phyloP scores from a whole-genome alignment of 176 grass and related monocot species.

The Puya raimondii region DNA sequence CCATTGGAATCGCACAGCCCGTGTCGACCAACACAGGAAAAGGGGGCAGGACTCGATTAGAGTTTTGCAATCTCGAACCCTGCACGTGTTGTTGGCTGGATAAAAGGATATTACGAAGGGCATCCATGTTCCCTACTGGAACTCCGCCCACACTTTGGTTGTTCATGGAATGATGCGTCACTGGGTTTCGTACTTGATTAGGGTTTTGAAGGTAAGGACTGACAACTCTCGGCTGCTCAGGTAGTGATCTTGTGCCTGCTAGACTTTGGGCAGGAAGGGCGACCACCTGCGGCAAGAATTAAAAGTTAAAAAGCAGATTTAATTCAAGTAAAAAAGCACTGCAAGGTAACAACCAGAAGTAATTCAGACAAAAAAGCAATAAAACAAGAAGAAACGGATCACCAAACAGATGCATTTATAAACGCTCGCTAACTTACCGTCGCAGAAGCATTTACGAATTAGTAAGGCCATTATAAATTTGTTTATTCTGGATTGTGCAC shows the following conservation, averaged over 20 bases:
- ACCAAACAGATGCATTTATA: too few species aligned
- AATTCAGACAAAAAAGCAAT: too few species aligned
- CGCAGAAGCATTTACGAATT: too few species aligned
- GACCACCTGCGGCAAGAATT: neutral
- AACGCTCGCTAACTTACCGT: too few species aligned
- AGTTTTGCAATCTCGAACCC: too few species aligned
- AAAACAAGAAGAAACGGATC: too few species aligned
- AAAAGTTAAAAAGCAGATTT: neutral
- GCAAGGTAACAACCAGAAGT: too few species aligned
- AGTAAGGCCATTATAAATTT: too few species aligned
- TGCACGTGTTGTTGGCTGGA: neutral
- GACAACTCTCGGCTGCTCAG: slow-evolving; percentile 31
- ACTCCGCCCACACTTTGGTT: neutral
- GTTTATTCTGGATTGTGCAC: too few species aligned
- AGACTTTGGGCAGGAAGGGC: slow-evolving; percentile 20
- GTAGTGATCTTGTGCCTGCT: slow-evolving; percentile 5
- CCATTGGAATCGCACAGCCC: slow-evolving; percentile 2
- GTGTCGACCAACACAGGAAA: neutral
- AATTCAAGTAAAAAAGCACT: too few species aligned
- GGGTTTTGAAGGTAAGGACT: slow-evolving; percentile 16
- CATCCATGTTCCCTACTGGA: neutral
- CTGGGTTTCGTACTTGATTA: slow-evolving; percentile 6
- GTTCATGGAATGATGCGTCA: slow-evolving; percentile 17
- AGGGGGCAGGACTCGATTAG: neutral
- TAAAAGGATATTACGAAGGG: neutral